Base-by-base conservation (phyloP, 148 eudicot genomes). In the Drosera capensis region DNA sequence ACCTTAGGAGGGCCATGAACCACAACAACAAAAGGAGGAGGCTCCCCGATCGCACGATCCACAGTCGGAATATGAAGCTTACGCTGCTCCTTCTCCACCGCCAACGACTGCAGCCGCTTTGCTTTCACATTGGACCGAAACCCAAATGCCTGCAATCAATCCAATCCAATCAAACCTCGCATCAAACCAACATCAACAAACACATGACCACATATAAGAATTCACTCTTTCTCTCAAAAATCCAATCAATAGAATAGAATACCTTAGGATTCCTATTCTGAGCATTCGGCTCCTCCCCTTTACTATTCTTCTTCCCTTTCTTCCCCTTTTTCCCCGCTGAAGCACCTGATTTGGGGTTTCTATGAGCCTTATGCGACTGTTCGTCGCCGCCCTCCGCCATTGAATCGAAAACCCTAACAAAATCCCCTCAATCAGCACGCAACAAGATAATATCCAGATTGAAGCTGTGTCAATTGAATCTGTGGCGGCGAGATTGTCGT, bases 1-100 rank as follows among this genome's bases (percentile, higher is more conserved):
- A 15, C 34, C 92, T 80, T 40, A 0, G 94, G 92, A 63, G 97
- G 94, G 22, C 97, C 97, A 24, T 88, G 97, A 28, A 88, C 94
- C 9, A 80, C 84, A 42, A 88, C 68, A 54, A 88, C 92, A 67
- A 44, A 88, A 0, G 97, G 97, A 13, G 94, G 77, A 2, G 74
- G 77, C 36, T 88, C 94, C 4, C 94, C 94, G 1, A 54, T 55
- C 42, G 64, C 36, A n/a, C 97, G 74, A 52, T 88, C 94, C 14
- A 83, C 64, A 0, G 68, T 73, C 0, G 94, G 94, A 15, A 88
- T 42, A 49, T 88, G 97, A 54, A 88, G 77, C 63, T 74, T 68
- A 3, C 85, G 77, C 66, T 88, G 97, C 74, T 83, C 94, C 54
- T 83, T 80, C 75, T 84, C 97, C 22, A 72, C 62, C 1, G 83